phyloP scores from a whole-genome alignment of 176 grass and related monocot genomes.

The Triticum urartu region DNA sequence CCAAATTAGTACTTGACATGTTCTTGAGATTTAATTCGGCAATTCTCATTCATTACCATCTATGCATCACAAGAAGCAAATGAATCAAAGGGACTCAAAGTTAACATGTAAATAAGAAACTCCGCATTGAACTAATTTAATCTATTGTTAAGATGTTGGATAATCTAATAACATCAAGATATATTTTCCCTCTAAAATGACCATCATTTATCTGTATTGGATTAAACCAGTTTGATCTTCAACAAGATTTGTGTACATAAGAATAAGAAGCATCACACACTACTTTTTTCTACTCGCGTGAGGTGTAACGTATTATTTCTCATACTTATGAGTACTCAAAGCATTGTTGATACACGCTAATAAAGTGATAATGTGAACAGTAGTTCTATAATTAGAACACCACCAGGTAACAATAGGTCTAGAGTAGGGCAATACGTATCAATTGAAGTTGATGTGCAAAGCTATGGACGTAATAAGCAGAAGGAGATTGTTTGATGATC shows the following conservation, averaged over 20 bases:
- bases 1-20: not conserved
- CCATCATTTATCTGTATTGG: not conserved
- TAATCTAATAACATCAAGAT: not conserved
- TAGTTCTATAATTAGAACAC: not conserved
- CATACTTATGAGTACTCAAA: not conserved
- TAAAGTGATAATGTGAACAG: not conserved
- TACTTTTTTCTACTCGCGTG: not conserved
- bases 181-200: not conserved
- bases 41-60: not conserved
- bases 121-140: not conserved
- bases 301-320: not conserved
- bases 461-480: not conserved
- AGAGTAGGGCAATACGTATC: not conserved
- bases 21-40: not conserved
- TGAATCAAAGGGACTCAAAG: not conserved
- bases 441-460: not conserved
- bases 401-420: not conserved
- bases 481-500: not conserved
- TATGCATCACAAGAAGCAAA: not conserved
- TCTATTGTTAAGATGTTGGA: not conserved
- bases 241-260: not conserved
- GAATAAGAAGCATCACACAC: not conserved
- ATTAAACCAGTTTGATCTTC: not conserved
- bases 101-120: not conserved
- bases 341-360: not conserved